Percentiles rank a stretch among this genome's conserved stretches.
Evolutionary conservation across 2,329 filamentous ascomycete genomes (phyloP).

Genomic region (Fusarium tjaetaba): DNA sequence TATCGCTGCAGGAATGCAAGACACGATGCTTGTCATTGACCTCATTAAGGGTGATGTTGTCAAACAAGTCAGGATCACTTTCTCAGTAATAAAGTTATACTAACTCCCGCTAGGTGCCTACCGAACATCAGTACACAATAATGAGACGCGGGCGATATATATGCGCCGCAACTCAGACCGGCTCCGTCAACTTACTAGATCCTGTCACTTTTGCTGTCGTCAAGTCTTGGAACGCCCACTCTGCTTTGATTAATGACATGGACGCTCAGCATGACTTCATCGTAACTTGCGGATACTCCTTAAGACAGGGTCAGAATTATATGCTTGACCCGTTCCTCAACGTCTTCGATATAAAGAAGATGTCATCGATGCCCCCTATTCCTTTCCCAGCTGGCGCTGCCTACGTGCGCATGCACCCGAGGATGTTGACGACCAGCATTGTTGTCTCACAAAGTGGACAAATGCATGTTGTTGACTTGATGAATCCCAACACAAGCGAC

Average conservation of each 20-base stretch:
- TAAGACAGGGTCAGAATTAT: slow-evolving; percentile 75
- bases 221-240: slow-evolving; percentile 91
- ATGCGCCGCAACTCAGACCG: slow-evolving; percentile 86
- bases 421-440: slow-evolving; percentile 93
- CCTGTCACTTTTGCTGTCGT: slow-evolving; percentile 79
- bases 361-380: slow-evolving; percentile 87
- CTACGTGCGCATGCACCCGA: slow-evolving; percentile 95
- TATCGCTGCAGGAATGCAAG: slow-evolving; percentile 86
- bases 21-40: slow-evolving; percentile 82
- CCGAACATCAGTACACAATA: slow-evolving; percentile 82
- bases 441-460: slow-evolving; percentile 92
- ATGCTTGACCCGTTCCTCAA: slow-evolving; percentile 94
- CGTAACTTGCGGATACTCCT: slow-evolving; percentile 92
- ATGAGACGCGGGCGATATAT: slow-evolving; percentile 94
- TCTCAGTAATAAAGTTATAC: slow-evolving; percentile 3
- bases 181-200: slow-evolving; percentile 87
- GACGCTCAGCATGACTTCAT: slow-evolving; percentile 95
- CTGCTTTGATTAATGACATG: slow-evolving; percentile 92
- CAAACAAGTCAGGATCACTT: slow-evolving; percentile 63
- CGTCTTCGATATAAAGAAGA: slow-evolving; percentile 93
- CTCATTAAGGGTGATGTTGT: slow-evolving; percentile 76
- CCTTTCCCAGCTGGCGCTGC: slow-evolving; percentile 92
- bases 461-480: slow-evolving; percentile 94
- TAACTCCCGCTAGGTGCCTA: slow-evolving; percentile 65
- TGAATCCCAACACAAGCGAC: slow-evolving; percentile 90